Evolutionary conservation across 2,329 filamentous ascomycete species (phyloP).

Genomic region (Talaromyces verruculosus): DNA sequence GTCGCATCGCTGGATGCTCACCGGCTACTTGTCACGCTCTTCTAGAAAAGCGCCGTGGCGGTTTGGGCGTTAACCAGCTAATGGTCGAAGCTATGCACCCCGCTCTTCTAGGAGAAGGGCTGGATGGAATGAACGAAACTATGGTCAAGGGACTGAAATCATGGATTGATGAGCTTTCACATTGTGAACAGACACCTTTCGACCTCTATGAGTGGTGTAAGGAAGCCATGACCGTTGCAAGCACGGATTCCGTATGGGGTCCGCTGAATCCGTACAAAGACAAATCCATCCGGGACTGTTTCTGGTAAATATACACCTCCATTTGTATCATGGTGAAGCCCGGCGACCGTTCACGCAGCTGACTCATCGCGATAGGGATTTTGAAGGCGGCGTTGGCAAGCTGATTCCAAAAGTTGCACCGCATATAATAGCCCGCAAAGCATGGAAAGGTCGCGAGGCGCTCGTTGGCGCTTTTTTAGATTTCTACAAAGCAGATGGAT

Average conservation of each 20-base stretch:
- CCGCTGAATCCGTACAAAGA: slow-evolving; percentile 32
- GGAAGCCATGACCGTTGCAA: slow-evolving; percentile 30
- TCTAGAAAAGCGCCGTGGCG: slow-evolving; percentile 25
- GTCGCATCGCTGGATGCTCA: slow-evolving; percentile 26
- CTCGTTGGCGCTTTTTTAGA: slow-evolving; percentile 37
- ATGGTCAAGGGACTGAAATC: slow-evolving; percentile 26
- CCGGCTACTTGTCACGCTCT: slow-evolving; percentile 26
- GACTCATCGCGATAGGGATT: slow-evolving; percentile 32
- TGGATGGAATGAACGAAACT: slow-evolving; percentile 31
- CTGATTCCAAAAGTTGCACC: slow-evolving; percentile 38
- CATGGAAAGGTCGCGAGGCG: slow-evolving; percentile 38
- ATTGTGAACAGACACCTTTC: slow-evolving; percentile 11
- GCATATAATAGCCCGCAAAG: slow-evolving; percentile 39
- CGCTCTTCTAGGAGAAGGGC: slow-evolving; percentile 25
- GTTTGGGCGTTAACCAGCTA: slow-evolving; percentile 24
- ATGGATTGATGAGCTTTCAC: slow-evolving; percentile 25
- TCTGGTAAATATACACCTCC: slow-evolving; percentile 24
- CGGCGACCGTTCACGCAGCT: no score
- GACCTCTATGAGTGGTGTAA: slow-evolving; percentile 33
- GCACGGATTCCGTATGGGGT: slow-evolving; percentile 32
- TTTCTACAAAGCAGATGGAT: slow-evolving; percentile 44
- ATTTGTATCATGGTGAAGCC: neutral
- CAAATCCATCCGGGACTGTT: slow-evolving; percentile 25
- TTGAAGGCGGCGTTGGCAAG: slow-evolving; percentile 37
- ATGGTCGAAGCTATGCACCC: slow-evolving; percentile 30